Evolutionary conservation across 352 stramenopile genomes (phyloP).

Genomic region (Pythium myriotylum): DNA sequence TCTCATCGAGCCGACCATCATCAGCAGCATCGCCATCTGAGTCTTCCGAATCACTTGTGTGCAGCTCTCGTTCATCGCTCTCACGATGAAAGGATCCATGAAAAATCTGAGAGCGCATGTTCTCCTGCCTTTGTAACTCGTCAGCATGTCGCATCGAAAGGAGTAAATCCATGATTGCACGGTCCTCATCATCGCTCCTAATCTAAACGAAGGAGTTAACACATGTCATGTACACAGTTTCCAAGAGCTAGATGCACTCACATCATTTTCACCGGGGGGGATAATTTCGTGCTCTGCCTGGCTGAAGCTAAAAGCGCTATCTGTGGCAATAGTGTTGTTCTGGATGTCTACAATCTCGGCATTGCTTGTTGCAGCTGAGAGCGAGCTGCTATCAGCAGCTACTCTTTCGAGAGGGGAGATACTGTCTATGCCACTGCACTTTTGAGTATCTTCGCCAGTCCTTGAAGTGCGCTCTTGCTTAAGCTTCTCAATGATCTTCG

Average conservation of each 20-base stretch:
- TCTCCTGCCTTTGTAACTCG: conserved; percentile 8
- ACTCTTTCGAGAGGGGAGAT: conserved; percentile 2
- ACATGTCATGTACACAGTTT: too few species aligned
- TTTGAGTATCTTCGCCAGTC: background rate
- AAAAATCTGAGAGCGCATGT: conserved; percentile 10
- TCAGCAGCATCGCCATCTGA: conserved; percentile 24
- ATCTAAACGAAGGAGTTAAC: conserved; percentile 13
- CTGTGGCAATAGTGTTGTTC: conserved; percentile 26
- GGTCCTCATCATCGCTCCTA: conserved; percentile 20
- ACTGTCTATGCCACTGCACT: conserved; percentile 6
- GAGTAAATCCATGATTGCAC: conserved; percentile 27
- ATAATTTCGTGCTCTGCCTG: conserved; percentile 20
- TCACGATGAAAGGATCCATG: background rate
- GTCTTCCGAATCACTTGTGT: conserved; percentile 1
- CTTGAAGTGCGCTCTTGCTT: conserved; percentile 16
- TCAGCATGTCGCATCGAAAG: conserved; percentile 26
- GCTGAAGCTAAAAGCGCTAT: conserved; percentile 35
- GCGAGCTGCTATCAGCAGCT: background rate
- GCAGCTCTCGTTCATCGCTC: conserved; percentile 13
- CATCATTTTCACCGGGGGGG: background rate
- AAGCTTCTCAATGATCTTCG: conserved; percentile 56
- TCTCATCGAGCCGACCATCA: conserved; percentile 46
- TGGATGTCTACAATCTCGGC: conserved; percentile 10
- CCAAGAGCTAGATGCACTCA: background rate
- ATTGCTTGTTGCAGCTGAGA: background rate